Base-by-base conservation (phyloP, 805 yeast species). In the Ogataea trehaloabstinens region DNA sequence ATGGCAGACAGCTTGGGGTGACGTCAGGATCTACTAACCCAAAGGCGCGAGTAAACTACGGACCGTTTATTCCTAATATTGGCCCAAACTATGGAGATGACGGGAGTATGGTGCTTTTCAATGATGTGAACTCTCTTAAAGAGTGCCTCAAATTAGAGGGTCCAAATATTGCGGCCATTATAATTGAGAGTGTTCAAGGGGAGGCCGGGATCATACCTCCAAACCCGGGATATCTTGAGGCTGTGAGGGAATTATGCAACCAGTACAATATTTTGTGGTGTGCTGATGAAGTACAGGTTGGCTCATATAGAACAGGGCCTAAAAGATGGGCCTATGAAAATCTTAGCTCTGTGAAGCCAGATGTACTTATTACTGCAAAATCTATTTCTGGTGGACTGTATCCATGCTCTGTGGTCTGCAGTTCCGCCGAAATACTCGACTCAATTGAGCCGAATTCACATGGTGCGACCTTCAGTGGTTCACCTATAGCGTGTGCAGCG, bases 1-100 rank as follows among this genome's bases (percentile, higher is more conserved):
- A 66, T 37, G 71, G 71, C 10, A 63, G 67, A 40, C 60, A 67
- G 1, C 48, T 64, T 28, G 69, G 68, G 21, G 70, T 65, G 13
- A 64, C 65, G 25, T 52, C 22, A 32, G 28, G 6, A 5, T 63
- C 58, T 2, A 51, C 53, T 6, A 55, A 67, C 43, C 61, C 56
- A 24, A 52, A 56, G 2, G 56, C 63, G 1, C 57, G 56, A 27
- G 58, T 58, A 6, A 63, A 63, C 57, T 68, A 66, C 39, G 56
- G 60, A 21, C 57, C 48, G 32, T 61, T 40, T 52, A 53, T 47
- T 40, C 58, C 49, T 45, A 57, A 34, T 51, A 58, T 49, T 32
- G 68, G 49, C 30, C 61, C 45, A 21, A 45, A 48, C 6, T 66
- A 60, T 40, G 57, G 57, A 3, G 56, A 58, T 10, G 55, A 59